Evolutionary conservation across 73 alveolate species (phyloP).

Genomic region (Tetrahymena thermophila): DNA sequence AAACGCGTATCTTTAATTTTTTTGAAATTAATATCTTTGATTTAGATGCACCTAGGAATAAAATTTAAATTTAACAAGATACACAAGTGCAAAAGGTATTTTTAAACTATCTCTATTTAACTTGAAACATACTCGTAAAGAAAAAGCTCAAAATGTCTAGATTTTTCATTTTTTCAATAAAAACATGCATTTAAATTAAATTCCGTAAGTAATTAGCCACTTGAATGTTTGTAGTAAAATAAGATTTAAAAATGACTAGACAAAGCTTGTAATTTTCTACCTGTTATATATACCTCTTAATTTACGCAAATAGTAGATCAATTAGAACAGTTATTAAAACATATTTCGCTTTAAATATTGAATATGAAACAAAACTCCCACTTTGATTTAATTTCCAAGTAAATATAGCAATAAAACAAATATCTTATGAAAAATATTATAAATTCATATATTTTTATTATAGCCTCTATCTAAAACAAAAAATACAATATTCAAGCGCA

Average conservation of each 20-base stretch:
- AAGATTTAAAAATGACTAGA: background rate
- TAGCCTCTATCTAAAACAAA: no score
- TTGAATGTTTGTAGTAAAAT: no score
- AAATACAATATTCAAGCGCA: no score
- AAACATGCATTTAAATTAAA: no score
- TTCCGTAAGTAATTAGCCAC: background rate
- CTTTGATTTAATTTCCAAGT: no score
- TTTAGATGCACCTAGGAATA: background rate
- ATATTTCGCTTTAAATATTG: background rate
- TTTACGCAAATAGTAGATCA: background rate
- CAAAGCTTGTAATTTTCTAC: background rate
- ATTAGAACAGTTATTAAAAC: no score
- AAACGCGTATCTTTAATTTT: background rate
- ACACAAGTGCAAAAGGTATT: no score
- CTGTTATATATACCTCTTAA: background rate
- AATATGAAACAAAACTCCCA: background rate
- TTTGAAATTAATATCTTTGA: background rate
- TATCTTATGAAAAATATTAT: no score
- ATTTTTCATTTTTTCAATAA: background rate
- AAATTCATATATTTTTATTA: no score
- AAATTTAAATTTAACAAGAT: background rate
- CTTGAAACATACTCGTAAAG: background rate
- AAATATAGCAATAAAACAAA: no score
- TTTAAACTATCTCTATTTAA: no score
- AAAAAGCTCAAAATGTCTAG: background rate